These are phyloP conservation scores for Claviceps arundinis DNA, from an alignment of 2,329 filamentous ascomycete genomes.

Conservation along the genomic window DNA sequence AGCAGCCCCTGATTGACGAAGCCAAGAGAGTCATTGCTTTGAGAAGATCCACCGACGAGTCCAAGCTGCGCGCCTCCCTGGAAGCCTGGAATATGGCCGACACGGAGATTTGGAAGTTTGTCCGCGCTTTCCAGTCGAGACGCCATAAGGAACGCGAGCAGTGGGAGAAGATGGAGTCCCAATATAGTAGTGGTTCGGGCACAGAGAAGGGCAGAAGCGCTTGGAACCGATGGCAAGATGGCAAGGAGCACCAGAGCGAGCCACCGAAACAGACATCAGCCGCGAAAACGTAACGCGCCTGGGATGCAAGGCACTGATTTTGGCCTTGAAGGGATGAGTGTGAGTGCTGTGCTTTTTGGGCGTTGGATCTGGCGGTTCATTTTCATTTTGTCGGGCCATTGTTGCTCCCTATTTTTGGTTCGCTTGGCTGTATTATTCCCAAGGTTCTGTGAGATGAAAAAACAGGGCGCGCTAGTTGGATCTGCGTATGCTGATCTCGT, in stretches of 20 bases:
- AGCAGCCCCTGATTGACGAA: constrained; percentile 37
- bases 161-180: constrained; percentile 59
- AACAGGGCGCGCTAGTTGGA: no score
- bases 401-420: no score
- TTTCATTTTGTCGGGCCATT: no score
- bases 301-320: not conserved
- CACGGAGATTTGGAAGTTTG: constrained; percentile 66
- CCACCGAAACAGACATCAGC: not conserved
- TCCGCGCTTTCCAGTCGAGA: constrained; percentile 52
- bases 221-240: constrained; percentile 24
- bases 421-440: no score
- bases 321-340: no score
- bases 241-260: constrained; percentile 4
- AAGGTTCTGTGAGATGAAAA: no score
- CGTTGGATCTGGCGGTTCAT: no score
- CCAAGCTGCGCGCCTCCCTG: constrained; percentile 38
- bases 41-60: constrained; percentile 29
- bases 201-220: constrained; percentile 28
- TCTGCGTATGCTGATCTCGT: no score
- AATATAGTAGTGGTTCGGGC: constrained; percentile 49
- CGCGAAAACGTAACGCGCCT: no score
- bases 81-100: constrained; percentile 60
- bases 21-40: constrained; percentile 37
- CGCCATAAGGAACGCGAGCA: constrained; percentile 46
- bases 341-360: no score